These are phyloP conservation scores for Cutaneotrichosporon sp. DNA, from an alignment of 1,284 basidiomycete species.

Conservation along the genomic window DNA sequence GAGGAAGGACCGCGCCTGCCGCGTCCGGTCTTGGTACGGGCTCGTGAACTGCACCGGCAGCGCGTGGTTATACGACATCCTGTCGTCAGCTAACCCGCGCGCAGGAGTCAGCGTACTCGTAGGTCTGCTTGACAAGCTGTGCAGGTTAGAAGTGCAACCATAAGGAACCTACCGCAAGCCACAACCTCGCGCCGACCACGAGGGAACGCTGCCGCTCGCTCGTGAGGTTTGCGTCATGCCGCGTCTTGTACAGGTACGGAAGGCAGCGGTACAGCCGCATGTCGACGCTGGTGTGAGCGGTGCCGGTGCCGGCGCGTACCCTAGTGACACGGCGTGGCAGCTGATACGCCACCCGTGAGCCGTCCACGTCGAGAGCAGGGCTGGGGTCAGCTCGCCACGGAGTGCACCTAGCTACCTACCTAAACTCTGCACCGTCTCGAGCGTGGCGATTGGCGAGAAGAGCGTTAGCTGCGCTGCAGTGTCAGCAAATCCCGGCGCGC, in stretches of 20 bases:
- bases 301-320: background rate
- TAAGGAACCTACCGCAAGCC: constrained; percentile 20
- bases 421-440: constrained; percentile 30
- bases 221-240: background rate
- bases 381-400: constrained; percentile 3
- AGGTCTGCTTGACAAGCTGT: background rate
- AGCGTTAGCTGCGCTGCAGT: constrained; percentile 19
- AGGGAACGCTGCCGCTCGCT: constrained; percentile 9
- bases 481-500: background rate
- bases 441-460: constrained; percentile 26
- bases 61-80: constrained; percentile 27
- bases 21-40: constrained; percentile 9
- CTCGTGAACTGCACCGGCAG: constrained; percentile 12
- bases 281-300: constrained; percentile 18
- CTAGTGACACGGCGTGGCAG: constrained; percentile 28
- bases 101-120: background rate
- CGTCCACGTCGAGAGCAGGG: constrained; percentile 12
- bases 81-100: constrained; percentile 13
- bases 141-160: no score
- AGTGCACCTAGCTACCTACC: constrained; percentile 12
- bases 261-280: constrained; percentile 31
- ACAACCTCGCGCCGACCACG: constrained; percentile 23
- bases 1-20: constrained; percentile 21
- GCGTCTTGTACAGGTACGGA: constrained; percentile 16
- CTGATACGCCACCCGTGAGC: constrained; percentile 26